phyloP scores from a whole-genome alignment of 371 early-diverging fungal species.

The Mortierella sp. region DNA sequence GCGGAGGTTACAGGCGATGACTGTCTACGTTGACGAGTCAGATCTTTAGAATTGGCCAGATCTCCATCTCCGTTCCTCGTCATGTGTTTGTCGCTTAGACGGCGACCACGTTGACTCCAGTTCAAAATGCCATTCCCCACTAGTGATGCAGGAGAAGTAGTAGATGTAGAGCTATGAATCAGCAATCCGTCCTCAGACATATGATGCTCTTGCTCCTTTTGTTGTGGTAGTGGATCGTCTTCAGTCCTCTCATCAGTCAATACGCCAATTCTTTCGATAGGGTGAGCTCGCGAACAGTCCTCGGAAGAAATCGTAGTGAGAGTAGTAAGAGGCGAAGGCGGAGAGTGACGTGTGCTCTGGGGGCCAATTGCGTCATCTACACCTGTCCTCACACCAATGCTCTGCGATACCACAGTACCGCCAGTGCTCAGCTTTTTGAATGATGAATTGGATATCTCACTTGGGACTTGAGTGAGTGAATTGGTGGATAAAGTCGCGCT shows the following conservation, averaged over 20 bases:
- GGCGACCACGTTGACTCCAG: not conserved
- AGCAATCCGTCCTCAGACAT: not conserved
- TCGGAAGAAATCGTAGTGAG: not conserved
- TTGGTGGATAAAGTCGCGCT: not conserved
- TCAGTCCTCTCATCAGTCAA: not conserved
- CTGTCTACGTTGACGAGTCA: conserved; percentile 7
- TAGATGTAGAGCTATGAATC: not conserved
- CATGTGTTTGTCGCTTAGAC: conserved; percentile 18
- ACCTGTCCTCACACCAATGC: not conserved
- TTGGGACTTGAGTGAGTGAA: not conserved
- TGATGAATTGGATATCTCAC: not conserved
- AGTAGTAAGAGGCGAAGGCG: not conserved
- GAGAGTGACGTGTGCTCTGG: conserved; percentile 3
- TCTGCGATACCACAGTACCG: not conserved
- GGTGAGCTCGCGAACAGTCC: not conserved
- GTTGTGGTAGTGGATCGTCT: not conserved
- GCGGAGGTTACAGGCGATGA: conserved; percentile 9
- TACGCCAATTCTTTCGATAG: not conserved
- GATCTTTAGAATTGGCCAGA: not conserved
- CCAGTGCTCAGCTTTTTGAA: not conserved
- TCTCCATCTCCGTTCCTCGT: conserved; percentile 1
- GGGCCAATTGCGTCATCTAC: not conserved
- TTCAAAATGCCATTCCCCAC: not conserved
- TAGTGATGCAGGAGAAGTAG: not conserved
- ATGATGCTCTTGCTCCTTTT: not conserved